Evolutionary conservation across 106 monocot species (phyloP), one percentile per base, ranked within the genome.

Genomic region (Chionographis japonica): DNA sequence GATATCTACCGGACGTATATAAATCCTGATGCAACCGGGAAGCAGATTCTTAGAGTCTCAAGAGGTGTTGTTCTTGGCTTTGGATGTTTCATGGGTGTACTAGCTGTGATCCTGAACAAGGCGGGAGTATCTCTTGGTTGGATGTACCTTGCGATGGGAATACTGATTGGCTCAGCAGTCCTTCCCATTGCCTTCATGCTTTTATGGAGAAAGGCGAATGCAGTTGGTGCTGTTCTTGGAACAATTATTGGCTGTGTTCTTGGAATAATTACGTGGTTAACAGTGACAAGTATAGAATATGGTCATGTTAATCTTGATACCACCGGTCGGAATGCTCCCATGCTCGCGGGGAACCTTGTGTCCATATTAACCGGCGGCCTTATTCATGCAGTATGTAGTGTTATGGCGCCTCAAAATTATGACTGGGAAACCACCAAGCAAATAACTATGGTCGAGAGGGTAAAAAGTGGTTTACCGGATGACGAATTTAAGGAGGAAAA

Each of bases 101-200:
- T 97, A 6, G 97, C 97, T 2, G 82, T 85, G 38, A 80, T 97
- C 53, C 66, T 97, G 46, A 97, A 97, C 78, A 85, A 87, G 39
- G 92, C 78, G 4, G 92, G 89, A 12, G 92, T 97, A 6, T 97
- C 97, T 56, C 89, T 97, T 1, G 89, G 97, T 14, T 97, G 97
- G 97, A 97, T 97, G 92, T 97, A 97, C 65, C 87, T 97, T 6
- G 97, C 92, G 59, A 97, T 92, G 97, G 97, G 97, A 56, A 79
- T 92, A 8, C 43, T 97, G 6, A 85, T 97, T 8, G 97, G 97
- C 37, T 97, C 97, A 12, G 97, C 97, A 4, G 97, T 97, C 7
- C 54, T 97, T 20, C 97, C 97, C 17, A 87, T 97, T 17, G 92
- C 89, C 18, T 89, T 97, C 62, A 75, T 97, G 89, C 89, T 97